These are phyloP conservation scores for Ustilaginoidea virens DNA, from an alignment of 2,329 filamentous ascomycete species.

Conservation along the genomic window DNA sequence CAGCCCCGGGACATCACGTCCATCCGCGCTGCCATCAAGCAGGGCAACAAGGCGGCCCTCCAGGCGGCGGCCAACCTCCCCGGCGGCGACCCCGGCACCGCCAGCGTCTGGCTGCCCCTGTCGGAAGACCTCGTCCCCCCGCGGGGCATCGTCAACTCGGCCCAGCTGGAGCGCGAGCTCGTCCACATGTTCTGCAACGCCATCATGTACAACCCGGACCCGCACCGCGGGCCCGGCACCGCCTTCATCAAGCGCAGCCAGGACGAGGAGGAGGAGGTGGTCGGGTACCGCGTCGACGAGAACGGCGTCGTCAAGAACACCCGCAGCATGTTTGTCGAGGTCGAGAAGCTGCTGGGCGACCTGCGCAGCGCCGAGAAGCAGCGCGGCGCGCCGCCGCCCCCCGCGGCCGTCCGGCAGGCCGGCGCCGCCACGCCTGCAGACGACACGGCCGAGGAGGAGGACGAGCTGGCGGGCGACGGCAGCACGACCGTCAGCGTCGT, in stretches of 20 bases:
- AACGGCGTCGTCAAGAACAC: constrained; percentile 81
- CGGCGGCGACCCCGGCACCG: constrained; percentile 39
- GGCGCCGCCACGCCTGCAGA: constrained; percentile 27
- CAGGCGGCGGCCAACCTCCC: constrained; percentile 46
- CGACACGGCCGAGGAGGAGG: constrained; percentile 32
- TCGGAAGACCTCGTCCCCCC: constrained; percentile 70
- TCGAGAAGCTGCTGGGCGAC: constrained; percentile 62
- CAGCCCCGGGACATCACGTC: constrained; percentile 65
- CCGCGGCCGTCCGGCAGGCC: constrained; percentile 17
- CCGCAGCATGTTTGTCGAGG: constrained; percentile 76
- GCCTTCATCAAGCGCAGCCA: constrained; percentile 35
- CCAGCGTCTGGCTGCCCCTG: constrained; percentile 49
- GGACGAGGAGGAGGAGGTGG: constrained; percentile 29
- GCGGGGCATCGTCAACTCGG: constrained; percentile 80
- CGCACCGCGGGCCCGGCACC: constrained; percentile 51
- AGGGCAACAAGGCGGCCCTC: constrained; percentile 50
- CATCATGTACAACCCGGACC: constrained; percentile 93
- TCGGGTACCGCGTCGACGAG: constrained; percentile 57
- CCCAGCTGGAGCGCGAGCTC: constrained; percentile 82
- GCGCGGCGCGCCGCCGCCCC: constrained; percentile 19
- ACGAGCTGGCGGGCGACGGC: constrained; percentile 28
- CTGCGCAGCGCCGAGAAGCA: constrained; percentile 60
- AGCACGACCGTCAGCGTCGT: constrained; percentile 16
- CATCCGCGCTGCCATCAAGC: constrained; percentile 60
- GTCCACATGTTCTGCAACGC: constrained; percentile 97